Evolutionary conservation across 495 filamentous ascomycete genomes (phyloP), one percentile per base, ranked within the genome.

Genomic region (Tuber melanosporum): DNA sequence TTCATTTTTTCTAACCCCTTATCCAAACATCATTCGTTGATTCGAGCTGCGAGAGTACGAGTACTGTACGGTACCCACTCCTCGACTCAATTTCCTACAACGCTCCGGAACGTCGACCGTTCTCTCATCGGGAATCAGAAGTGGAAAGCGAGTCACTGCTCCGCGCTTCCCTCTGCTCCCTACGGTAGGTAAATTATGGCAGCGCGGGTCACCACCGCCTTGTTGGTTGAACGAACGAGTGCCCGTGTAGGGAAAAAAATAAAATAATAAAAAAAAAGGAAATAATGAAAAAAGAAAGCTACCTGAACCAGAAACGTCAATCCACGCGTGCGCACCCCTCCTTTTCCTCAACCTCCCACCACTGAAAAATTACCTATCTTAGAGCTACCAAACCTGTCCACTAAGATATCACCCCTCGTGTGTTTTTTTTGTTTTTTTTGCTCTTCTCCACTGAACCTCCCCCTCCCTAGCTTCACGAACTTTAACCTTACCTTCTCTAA

Each of bases 261-360:
- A n/a, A 22, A 52, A 52, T 0, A 52, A 52, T 2, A 36, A 4
- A 36, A 36, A 66, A 66, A 36, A 66, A 66, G 14, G 14, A 66
- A 66, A 66, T 57, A 70, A 26, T 26, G 47, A 41, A 43, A 79
- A 80, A 80, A 80, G 79, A 72, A 73, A 80, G 79, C 72, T 76
- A 80, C 71, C 66, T 79, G 73, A 76, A 80, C 78, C 78, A 80
- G 78, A 80, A 80, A 80, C 78, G 78, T 80, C 78, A 80, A 80
- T 80, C 78, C 78, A 80, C 78, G 77, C 78, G 78, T 80, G 78
- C 71, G 78, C 78, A 71, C 76, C 78, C 78, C 78, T 80, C 78
- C 57, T 66, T 80, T 72, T 12, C 52, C 78, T 45, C 69, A 76
- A 80, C 77, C 78, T 79, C 78, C 78, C 78, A 77, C 74, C 78